Base-by-base conservation (phyloP, 371 early-diverging fungal genomes). In the Apophysomyces elegans region DNA sequence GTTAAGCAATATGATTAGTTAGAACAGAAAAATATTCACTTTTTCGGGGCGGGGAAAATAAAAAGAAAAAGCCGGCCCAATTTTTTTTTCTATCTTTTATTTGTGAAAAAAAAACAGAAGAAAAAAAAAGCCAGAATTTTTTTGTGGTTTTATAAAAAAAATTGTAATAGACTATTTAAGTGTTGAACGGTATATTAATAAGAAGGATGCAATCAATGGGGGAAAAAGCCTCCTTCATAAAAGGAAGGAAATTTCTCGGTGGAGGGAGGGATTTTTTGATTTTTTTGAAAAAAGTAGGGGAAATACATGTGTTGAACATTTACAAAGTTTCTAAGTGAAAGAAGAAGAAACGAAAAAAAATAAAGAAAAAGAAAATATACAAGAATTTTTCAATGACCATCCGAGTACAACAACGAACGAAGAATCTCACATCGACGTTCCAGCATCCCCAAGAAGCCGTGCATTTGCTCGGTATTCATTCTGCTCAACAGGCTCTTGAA, bases 401-500 rank as follows among this genome's bases (percentile, higher is more conserved):
- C 60, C 11, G 60, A 6, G 13, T 65, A 66, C 18, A 73, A 38
- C 26, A 73, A 37, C 8, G 69, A 63, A 13, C 76, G 65, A 12
- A 74, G 41, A 56, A 74, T 74, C 2, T 56, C 71, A 44, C 75
- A 74, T 18, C 75, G 68, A 7, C 70, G 68, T 58, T 74, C 75
- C 18, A 74, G 71, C 75, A 74, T 68, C n/a, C 59, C 66, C 41
- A 74, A 60, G 50, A 72, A 70, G 3, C 68, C 72, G 14, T 64
- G 62, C 72, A 72, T 69, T 56, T 70, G 72, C 38, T 68, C 66
- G 68, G 72, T 54, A 58, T 67, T 58, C 72, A 76, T 66, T 54
- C 64, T 62, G 56, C 69, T 67, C 59, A 81, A 21, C 68, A 83
- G 12, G 35, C 67, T 46, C 59, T 74, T 47, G 80, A 80, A 61